A percentile compares a stretch with the other conserved stretches of the same genome.
These are phyloP conservation scores for Leccinum variicolor DNA, from an alignment of 768 basidiomycete genomes.

Conservation along the genomic window DNA sequence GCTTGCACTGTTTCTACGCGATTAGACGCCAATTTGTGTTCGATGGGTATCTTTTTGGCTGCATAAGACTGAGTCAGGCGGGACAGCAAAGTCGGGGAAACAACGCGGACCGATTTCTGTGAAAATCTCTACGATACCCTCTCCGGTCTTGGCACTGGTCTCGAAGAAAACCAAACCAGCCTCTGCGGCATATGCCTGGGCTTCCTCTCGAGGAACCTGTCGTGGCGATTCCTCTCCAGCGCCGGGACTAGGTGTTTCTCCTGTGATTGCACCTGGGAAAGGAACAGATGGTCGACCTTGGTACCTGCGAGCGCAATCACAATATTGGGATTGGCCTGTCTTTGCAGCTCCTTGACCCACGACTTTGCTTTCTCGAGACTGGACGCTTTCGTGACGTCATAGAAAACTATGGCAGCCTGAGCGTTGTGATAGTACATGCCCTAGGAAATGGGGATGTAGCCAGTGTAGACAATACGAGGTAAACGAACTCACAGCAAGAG, in stretches of 20 bases:
- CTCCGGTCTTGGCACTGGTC: constrained; percentile 95
- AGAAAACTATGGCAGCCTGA: constrained; percentile 96
- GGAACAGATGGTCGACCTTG: constrained; percentile 73
- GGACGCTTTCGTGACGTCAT: constrained; percentile 94
- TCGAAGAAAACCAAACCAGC: constrained; percentile 95
- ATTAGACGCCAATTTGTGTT: constrained; percentile 86
- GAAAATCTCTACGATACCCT: constrained; percentile 94
- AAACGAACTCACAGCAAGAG: constrained; percentile 70
- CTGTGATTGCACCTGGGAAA: constrained; percentile 51
- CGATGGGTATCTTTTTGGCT: constrained; percentile 90
- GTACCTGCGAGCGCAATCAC: constrained; percentile 98
- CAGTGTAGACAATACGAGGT: constrained; percentile 1
- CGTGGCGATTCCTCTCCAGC: constrained; percentile 70
- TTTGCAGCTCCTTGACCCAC: constrained; percentile 98
- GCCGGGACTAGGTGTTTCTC: constrained; percentile 53
- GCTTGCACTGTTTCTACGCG: constrained; percentile 53
- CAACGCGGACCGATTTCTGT: constrained; percentile 85
- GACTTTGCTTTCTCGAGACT: constrained; percentile 99
- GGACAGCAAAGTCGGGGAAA: not conserved
- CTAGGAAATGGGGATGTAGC: constrained; percentile 34
- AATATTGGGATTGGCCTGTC: constrained; percentile 98
- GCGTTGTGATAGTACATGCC: constrained; percentile 99
- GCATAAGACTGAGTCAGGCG: constrained; percentile 3
- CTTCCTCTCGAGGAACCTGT: constrained; percentile 93
- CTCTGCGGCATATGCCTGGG: constrained; percentile 93